These are phyloP conservation scores for Pleurotus tuber-regium DNA, from an alignment of 768 basidiomycete species.

Conservation along the genomic window DNA sequence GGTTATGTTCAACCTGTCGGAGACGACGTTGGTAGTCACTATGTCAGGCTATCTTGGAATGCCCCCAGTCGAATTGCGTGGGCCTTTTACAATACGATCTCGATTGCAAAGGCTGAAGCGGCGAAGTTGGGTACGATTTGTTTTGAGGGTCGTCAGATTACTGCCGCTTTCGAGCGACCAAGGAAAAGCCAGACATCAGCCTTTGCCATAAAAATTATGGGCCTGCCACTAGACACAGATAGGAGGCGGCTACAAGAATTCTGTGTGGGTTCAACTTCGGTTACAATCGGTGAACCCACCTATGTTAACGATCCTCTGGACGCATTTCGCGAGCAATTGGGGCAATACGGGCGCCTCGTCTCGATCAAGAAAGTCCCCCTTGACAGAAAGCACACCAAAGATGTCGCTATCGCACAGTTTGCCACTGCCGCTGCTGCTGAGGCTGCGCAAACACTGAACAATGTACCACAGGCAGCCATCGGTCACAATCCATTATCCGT, in stretches of 20 bases:
- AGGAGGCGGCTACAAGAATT: conserved; percentile 31
- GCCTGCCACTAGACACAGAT: conserved; percentile 34
- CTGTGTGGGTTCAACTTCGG: conserved; percentile 23
- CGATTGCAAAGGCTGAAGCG: conserved; percentile 40
- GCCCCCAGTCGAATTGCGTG: conserved; percentile 42
- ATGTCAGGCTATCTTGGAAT: conserved; percentile 44
- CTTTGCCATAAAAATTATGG: conserved; percentile 43
- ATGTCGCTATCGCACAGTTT: conserved; percentile 43
- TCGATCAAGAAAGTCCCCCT: conserved; percentile 36
- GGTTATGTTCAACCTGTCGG: conserved; percentile 15
- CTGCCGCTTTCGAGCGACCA: conserved; percentile 35
- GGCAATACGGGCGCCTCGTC: conserved; percentile 33
- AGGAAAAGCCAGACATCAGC: conserved; percentile 28
- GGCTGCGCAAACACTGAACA: conserved; percentile 27
- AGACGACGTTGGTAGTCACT: conserved; percentile 19
- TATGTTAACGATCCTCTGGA: conserved; percentile 30
- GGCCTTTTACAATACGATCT: conserved; percentile 41
- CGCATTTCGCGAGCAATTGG: conserved; percentile 32
- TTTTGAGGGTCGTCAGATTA: conserved; percentile 38
- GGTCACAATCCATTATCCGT: conserved; percentile 34
- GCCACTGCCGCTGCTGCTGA: conserved; percentile 29
- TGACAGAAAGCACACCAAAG: conserved; percentile 27
- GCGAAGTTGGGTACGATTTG: conserved; percentile 34
- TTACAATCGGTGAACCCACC: conserved; percentile 30
- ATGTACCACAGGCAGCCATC: conserved; percentile 32